phyloP scores from a whole-genome alignment of 768 basidiomycete species.

The Coprinellus micaceus region DNA sequence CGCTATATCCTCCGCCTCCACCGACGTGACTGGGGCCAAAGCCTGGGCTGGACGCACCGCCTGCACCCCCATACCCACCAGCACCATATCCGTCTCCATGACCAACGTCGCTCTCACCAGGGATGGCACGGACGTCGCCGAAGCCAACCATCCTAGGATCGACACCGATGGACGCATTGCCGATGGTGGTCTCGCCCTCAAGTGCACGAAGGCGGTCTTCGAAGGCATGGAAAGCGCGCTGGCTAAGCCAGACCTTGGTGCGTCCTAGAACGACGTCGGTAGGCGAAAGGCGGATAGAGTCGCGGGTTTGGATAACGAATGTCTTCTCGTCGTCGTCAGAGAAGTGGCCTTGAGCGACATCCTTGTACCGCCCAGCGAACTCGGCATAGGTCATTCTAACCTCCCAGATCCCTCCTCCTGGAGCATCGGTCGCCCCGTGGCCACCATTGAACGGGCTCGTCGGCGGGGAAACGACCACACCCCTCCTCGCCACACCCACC shows the following conservation, averaged over 20 bases:
- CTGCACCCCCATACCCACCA: not conserved
- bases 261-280: slow-evolving; percentile 77
- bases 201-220: slow-evolving; percentile 82
- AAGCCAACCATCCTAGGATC: slow-evolving; percentile 35
- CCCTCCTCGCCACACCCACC: slow-evolving; percentile 49
- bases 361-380: slow-evolving; percentile 79
- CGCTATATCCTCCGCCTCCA: not conserved
- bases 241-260: slow-evolving; percentile 88
- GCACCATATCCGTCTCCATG: not conserved
- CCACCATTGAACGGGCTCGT: not conserved
- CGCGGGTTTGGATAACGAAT: slow-evolving; percentile 55
- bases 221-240: slow-evolving; percentile 78
- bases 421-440: not conserved
- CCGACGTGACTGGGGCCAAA: slow-evolving; percentile 31
- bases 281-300: slow-evolving; percentile 43
- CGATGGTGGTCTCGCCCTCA: slow-evolving; percentile 84
- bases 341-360: slow-evolving; percentile 48
- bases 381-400: slow-evolving; percentile 83
- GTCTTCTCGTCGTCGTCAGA: slow-evolving; percentile 39
- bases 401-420: slow-evolving; percentile 56
- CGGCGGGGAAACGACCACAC: not conserved
- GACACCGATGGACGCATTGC: slow-evolving; percentile 69
- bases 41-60: not conserved
- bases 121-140: not conserved
- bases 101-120: not conserved